Conservation (phyloP, 148 eudicot species). For the Euryodendron excelsum region DNA sequence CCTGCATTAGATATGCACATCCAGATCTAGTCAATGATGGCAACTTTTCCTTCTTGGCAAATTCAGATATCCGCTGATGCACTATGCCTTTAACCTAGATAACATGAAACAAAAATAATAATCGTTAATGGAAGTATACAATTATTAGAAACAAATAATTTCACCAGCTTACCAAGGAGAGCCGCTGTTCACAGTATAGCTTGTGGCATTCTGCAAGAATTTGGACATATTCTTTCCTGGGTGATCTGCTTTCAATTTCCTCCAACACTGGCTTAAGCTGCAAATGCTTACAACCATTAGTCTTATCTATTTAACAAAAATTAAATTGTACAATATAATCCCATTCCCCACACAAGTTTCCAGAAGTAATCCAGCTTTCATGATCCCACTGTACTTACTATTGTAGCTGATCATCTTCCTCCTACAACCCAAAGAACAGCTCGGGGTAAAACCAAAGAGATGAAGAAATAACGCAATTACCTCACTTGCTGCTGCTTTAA, state of each 20-base stretch:
- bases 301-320: constrained; percentile 1
- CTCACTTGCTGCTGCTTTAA: constrained; percentile 99
- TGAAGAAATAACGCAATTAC: constrained; percentile 31
- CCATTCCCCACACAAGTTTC: not conserved
- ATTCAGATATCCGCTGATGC: constrained; percentile 86
- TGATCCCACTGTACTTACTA: not conserved
- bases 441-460: constrained; percentile 10
- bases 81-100: constrained; percentile 82
- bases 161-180: constrained; percentile 67
- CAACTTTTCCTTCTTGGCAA: constrained; percentile 81
- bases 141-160: constrained; percentile 1
- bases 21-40: constrained; percentile 96
- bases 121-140: not conserved
- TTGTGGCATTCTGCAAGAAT: constrained; percentile 93
- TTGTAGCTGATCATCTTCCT: not conserved
- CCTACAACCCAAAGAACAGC: constrained; percentile 5
- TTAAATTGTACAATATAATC: not conserved
- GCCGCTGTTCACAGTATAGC: constrained; percentile 94
- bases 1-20: constrained; percentile 95
- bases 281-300: constrained; percentile 22
- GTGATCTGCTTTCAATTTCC: constrained; percentile 91
- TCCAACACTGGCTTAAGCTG: constrained; percentile 94
- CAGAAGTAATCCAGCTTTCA: not conserved
- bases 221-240: constrained; percentile 89
- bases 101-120: constrained; percentile 6